Percentiles rank a stretch among this genome's conserved stretches.
Evolutionary conservation across 768 basidiomycete species (phyloP).

Genomic region (Termitomyces sp.): DNA sequence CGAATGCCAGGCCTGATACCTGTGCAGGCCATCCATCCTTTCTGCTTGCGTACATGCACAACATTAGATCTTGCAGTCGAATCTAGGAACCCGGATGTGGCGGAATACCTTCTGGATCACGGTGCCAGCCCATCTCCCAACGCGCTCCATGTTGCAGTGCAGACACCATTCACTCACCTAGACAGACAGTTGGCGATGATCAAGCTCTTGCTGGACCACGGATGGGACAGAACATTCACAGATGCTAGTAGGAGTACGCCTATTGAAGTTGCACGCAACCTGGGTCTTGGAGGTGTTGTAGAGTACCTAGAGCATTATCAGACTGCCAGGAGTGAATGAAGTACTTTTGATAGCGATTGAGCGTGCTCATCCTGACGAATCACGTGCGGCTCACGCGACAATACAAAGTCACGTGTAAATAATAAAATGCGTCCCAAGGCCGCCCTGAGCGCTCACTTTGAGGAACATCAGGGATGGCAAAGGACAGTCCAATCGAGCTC

Average conservation of each 20-base stretch:
- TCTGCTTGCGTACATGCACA: not conserved
- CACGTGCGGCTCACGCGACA: not conserved
- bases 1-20: not conserved
- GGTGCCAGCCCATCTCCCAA: not conserved
- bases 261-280: not conserved
- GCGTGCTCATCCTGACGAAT: not conserved
- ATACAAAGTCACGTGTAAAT: not conserved
- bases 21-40: not conserved
- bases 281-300: not conserved
- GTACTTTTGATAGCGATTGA: not conserved
- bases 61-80: not conserved
- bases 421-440: not conserved
- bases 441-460: not conserved
- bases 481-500: conserved; percentile 3
- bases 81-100: not conserved
- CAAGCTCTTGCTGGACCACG: not conserved
- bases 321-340: not conserved
- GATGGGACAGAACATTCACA: not conserved
- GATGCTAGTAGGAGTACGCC: not conserved
- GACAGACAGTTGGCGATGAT: not conserved
- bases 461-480: not conserved
- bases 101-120: not conserved
- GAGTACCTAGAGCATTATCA: not conserved
- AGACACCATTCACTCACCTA: not conserved
- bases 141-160: not conserved